phyloP scores from a whole-genome alignment of 495 filamentous ascomycete genomes.

The Letharia lupina region DNA sequence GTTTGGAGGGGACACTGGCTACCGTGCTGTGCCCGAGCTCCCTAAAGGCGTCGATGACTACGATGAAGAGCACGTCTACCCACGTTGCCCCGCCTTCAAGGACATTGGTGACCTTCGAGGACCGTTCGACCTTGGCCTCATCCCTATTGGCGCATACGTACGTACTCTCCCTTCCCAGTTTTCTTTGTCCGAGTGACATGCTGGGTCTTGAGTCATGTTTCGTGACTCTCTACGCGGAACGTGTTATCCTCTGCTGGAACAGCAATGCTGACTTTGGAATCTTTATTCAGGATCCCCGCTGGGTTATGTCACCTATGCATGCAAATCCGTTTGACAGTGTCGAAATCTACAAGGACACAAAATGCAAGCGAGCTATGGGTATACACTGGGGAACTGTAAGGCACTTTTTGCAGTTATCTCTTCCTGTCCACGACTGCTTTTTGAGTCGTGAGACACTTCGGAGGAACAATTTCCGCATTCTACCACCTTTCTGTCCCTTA shows the following conservation, averaged over 20 bases:
- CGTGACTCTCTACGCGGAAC: background rate
- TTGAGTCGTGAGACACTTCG: background rate
- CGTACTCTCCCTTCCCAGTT: background rate
- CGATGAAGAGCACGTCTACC: slow-evolving; percentile 51
- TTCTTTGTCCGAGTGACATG: background rate
- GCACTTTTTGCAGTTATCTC: background rate
- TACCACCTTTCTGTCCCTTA: too few relatives aligned
- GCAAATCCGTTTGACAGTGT: slow-evolving; percentile 83
- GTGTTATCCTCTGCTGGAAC: background rate
- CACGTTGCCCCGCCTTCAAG: slow-evolving; percentile 81
- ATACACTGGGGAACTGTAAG: slow-evolving; percentile 70
- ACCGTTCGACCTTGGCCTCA: slow-evolving; percentile 85
- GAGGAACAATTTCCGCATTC: background rate
- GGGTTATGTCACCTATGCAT: slow-evolving; percentile 70
- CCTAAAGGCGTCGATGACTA: slow-evolving; percentile 65
- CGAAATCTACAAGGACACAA: slow-evolving; percentile 82
- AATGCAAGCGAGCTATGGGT: slow-evolving; percentile 72
- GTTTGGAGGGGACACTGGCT: slow-evolving; percentile 77
- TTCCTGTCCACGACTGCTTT: background rate
- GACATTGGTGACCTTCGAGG: slow-evolving; percentile 76
- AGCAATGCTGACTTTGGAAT: background rate
- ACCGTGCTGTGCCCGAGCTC: slow-evolving; percentile 67
- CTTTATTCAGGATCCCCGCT: slow-evolving; percentile 47
- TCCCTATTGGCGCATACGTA: slow-evolving; percentile 86
- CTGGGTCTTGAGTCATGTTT: background rate